Evolutionary conservation across 345 rosid species (phyloP).

Genomic region (Euclidium syriacum): DNA sequence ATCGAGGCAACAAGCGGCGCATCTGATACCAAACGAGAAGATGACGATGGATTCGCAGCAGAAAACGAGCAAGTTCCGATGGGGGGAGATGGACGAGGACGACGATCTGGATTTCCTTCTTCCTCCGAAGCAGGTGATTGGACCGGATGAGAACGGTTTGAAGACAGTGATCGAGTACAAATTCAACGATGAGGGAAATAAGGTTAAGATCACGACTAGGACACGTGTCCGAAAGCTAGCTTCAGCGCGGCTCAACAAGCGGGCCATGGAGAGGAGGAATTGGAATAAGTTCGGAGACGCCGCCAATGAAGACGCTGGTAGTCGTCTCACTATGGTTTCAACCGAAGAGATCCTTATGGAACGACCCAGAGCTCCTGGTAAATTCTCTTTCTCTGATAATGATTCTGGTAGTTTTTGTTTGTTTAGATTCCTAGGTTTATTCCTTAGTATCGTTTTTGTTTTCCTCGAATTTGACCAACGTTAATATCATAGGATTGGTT

Average conservation of each 20-base stretch:
- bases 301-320: conserved; percentile 54
- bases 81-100: conserved; percentile 77
- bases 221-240: conserved; percentile 57
- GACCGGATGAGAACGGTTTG: conserved; percentile 77
- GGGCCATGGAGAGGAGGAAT: conserved; percentile 53
- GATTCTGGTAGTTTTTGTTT: background rate
- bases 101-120: conserved; percentile 65
- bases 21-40: background rate
- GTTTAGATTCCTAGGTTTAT: background rate
- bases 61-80: conserved; percentile 41
- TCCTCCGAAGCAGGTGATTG: conserved; percentile 66
- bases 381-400: background rate
- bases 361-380: conserved; percentile 61
- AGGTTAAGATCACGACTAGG: conserved; percentile 61
- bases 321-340: conserved; percentile 67
- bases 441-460: background rate
- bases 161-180: conserved; percentile 66
- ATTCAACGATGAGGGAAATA: conserved; percentile 64
- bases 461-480: too few relatives aligned
- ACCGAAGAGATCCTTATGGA: conserved; percentile 66
- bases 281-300: conserved; percentile 84
- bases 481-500: too few relatives aligned
- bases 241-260: conserved; percentile 50
- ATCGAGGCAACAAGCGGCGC: conserved; percentile 7
- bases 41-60: conserved; percentile 29